Evolutionary conservation across 331 rosid species (phyloP), one percentile per base, ranked within the genome.

Genomic region (Rosa hybrid): DNA sequence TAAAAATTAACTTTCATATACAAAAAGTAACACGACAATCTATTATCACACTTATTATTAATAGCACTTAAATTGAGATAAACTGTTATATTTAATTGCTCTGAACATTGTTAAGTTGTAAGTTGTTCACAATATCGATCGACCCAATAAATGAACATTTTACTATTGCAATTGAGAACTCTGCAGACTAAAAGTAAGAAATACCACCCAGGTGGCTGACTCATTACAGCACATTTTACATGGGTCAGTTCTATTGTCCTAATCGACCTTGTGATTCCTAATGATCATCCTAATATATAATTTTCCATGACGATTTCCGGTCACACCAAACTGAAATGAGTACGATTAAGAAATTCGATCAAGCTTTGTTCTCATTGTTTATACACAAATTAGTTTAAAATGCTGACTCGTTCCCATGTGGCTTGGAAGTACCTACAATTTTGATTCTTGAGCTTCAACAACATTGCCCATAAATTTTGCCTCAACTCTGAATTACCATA

Each of bases 211-310:
- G 63, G 12, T 27, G 8, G 42, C 27, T 30, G 13, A 74, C 4
- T 74, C 65, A 50, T 18, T 53, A 3, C 27, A 51, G 2, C 65
- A 73, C 11, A 12, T 57, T 56, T 12, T 74, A 12, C 8, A 42
- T 39, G 4, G 42, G 9, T 30, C 62, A 27, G 76, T 50, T 38
- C 25, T 27, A 38, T 30, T 51, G 49, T 27, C 63, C 46, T 50
- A 16, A 17, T 34, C 77, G 18, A 73, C 49, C 77, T 51, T 73
- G 64, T 51, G 45, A 49, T 46, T 50, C 64, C 8, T 73, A 54
- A 50, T 30, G 9, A 13, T 48, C 62, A 72, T 71, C 60, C 23
- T 51, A 45, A 45, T 7, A 27, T 17, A 50, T 49, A 7, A 25
- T 72, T 50, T 72, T 30, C 27, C 46, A 21, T 71, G 53, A 48